These are phyloP conservation scores for Ustilago lituana DNA, from an alignment of 1,284 basidiomycete genomes.

Conservation along the genomic window DNA sequence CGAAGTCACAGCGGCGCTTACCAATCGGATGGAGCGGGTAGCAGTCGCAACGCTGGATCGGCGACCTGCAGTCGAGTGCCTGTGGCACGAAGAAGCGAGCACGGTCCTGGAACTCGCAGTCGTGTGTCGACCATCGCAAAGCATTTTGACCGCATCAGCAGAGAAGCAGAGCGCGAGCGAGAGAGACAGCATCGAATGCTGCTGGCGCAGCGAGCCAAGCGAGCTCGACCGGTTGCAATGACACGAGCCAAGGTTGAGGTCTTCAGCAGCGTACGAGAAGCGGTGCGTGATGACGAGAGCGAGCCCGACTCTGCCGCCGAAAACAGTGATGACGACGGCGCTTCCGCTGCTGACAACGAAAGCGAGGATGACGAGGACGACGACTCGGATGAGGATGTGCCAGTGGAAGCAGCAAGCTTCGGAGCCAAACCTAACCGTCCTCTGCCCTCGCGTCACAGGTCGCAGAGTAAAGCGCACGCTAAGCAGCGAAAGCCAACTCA, in stretches of 20 bases:
- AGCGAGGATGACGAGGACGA: slow-evolving; percentile 49
- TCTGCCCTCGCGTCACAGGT: slow-evolving; percentile 1
- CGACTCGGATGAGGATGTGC: slow-evolving; percentile 42
- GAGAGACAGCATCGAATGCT: slow-evolving; percentile 68
- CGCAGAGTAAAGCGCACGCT: slow-evolving; percentile 1
- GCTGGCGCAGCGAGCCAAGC: slow-evolving; percentile 59
- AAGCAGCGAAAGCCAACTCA: slow-evolving; percentile 10
- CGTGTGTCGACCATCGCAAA: slow-evolving; percentile 71
- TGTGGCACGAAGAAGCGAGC: slow-evolving; percentile 34
- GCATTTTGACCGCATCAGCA: slow-evolving; percentile 70
- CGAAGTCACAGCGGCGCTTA: slow-evolving; percentile 31
- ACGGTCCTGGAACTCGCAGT: slow-evolving; percentile 46
- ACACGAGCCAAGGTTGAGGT: slow-evolving; percentile 90
- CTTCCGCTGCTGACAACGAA: slow-evolving; percentile 48
- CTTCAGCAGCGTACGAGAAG: slow-evolving; percentile 89
- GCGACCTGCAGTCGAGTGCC: slow-evolving; percentile 35
- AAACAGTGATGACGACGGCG: slow-evolving; percentile 46
- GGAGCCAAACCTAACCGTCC: slow-evolving; percentile 9
- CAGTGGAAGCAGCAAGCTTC: slow-evolving; percentile 16
- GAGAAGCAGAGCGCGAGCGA: slow-evolving; percentile 71
- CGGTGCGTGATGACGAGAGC: slow-evolving; percentile 79
- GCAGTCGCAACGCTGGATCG: slow-evolving; percentile 19
- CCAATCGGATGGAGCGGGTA: slow-evolving; percentile 32
- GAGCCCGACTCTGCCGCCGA: slow-evolving; percentile 41
- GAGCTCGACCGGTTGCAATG: slow-evolving; percentile 90